phyloP scores from a whole-genome alignment of 306 rosid genomes.

The Vachellia collinsii region DNA sequence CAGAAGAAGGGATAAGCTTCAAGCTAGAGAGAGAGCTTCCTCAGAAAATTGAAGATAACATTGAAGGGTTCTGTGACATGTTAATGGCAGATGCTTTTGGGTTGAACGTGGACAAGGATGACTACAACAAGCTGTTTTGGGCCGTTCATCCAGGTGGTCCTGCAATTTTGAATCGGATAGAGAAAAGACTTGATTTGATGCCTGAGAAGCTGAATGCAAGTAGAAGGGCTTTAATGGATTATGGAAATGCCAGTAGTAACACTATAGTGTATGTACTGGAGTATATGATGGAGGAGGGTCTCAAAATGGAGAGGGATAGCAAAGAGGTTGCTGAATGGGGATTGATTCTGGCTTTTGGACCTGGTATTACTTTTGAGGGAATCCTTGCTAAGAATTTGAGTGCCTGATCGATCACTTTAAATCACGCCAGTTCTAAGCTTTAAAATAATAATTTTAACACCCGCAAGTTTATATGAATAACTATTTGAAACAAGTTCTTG shows the following conservation, averaged over 20 bases:
- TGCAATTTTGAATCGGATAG: constrained; percentile 80
- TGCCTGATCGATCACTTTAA: background rate
- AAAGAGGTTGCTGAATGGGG: constrained; percentile 71
- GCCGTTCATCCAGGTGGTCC: constrained; percentile 96
- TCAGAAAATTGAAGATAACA: constrained; percentile 77
- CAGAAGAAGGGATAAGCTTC: constrained; percentile 93
- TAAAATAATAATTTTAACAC: background rate
- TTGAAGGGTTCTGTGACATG: constrained; percentile 73
- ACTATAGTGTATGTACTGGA: constrained; percentile 87
- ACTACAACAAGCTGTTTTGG: constrained; percentile 76
- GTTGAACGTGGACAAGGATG: constrained; percentile 43
- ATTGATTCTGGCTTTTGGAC: constrained; percentile 90
- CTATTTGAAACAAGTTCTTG: background rate
- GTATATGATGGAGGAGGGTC: constrained; percentile 76
- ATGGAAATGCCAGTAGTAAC: constrained; percentile 89
- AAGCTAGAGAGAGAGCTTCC: constrained; percentile 83
- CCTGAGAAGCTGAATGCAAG: constrained; percentile 82
- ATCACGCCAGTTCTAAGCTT: background rate
- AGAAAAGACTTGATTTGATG: constrained; percentile 74
- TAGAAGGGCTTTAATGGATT: constrained; percentile 78
- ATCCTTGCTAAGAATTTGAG: constrained; percentile 3
- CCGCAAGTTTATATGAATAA: background rate
- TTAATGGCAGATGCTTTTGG: constrained; percentile 47
- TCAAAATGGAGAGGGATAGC: constrained; percentile 50
- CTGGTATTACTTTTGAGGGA: constrained; percentile 48